Evolutionary conservation across 1,284 basidiomycete species (phyloP).

Genomic region (Ustilago crameri): DNA sequence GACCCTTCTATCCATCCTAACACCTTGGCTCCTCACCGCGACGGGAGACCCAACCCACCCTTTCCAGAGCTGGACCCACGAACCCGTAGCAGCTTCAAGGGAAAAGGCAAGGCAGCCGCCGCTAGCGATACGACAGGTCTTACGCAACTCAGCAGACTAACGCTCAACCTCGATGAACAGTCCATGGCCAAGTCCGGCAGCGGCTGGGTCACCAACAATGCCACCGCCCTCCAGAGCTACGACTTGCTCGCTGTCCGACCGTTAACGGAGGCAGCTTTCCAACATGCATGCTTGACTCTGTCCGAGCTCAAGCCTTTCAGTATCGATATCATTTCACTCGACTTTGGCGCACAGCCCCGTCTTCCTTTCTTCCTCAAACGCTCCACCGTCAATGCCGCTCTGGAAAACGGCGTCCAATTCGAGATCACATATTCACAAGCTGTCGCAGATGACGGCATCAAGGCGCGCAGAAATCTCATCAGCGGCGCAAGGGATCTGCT

Average conservation of each 20-base stretch:
- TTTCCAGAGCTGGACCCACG: conserved; percentile 63
- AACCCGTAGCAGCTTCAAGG: conserved; percentile 21
- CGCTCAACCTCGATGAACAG: conserved; percentile 63
- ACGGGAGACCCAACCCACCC: conserved; percentile 35
- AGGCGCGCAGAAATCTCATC: conserved; percentile 60
- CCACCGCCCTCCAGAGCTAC: conserved; percentile 72
- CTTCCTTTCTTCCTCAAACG: conserved; percentile 84
- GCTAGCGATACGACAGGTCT: conserved; percentile 6
- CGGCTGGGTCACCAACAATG: conserved; percentile 55
- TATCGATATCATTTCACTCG: conserved; percentile 82
- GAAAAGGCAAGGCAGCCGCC: conserved; percentile 5
- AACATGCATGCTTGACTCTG: conserved; percentile 81
- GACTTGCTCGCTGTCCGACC: conserved; percentile 81
- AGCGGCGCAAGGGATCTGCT: conserved; percentile 59
- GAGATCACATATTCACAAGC: conserved; percentile 76
- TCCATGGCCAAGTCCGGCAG: conserved; percentile 55
- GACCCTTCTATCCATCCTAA: conserved; percentile 49
- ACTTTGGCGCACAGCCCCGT: conserved; percentile 78
- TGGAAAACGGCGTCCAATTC: conserved; percentile 84
- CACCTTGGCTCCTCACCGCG: conserved; percentile 29
- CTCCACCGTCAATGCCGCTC: conserved; percentile 80
- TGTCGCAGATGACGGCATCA: conserved; percentile 24
- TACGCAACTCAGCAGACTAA: conserved; percentile 64
- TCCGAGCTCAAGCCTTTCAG: conserved; percentile 81
- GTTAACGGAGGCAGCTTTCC: conserved; percentile 78